Evolutionary conservation across 441 rosid genomes (phyloP).

Genomic region (Eutrema salsugineum): DNA sequence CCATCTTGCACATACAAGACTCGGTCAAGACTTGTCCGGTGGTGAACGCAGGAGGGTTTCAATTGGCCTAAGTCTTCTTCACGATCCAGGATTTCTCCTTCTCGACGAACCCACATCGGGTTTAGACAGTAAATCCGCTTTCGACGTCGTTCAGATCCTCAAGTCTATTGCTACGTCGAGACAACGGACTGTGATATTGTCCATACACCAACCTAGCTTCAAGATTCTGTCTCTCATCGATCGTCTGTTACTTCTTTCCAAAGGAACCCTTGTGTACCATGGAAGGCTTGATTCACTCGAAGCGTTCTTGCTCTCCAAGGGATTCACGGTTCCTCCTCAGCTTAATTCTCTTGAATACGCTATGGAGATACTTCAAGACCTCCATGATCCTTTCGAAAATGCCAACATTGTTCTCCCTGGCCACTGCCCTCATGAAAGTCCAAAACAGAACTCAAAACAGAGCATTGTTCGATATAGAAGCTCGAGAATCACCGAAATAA

Average conservation of each 20-base stretch:
- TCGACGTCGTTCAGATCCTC: constrained; percentile 64
- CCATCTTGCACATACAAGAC: constrained; percentile 53
- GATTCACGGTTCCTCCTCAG: constrained; percentile 79
- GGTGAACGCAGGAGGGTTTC: constrained; percentile 85
- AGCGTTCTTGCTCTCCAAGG: constrained; percentile 47
- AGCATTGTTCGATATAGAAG: constrained; percentile 37
- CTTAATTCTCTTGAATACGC: constrained; percentile 81
- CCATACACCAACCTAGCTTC: constrained; percentile 92
- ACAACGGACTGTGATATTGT: constrained; percentile 61
- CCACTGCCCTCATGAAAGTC: not conserved
- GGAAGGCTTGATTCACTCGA: constrained; percentile 58
- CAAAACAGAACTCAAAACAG: constrained; percentile 19
- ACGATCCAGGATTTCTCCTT: constrained; percentile 76
- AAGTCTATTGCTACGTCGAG: constrained; percentile 59
- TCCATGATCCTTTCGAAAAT: constrained; percentile 33
- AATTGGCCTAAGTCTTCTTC: constrained; percentile 78
- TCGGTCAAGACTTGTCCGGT: constrained; percentile 60
- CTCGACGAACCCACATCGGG: constrained; percentile 93
- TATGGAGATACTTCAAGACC: constrained; percentile 73
- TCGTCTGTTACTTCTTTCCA: constrained; percentile 52
- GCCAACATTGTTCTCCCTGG: constrained; percentile 21
- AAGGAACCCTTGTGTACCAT: constrained; percentile 70
- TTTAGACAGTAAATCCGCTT: constrained; percentile 82
- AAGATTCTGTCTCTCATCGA: constrained; percentile 74
- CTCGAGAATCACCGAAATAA: constrained; percentile 60